Conservation (phyloP, 2,329 filamentous ascomycete genomes). For the Stemphylium beticola region DNA sequence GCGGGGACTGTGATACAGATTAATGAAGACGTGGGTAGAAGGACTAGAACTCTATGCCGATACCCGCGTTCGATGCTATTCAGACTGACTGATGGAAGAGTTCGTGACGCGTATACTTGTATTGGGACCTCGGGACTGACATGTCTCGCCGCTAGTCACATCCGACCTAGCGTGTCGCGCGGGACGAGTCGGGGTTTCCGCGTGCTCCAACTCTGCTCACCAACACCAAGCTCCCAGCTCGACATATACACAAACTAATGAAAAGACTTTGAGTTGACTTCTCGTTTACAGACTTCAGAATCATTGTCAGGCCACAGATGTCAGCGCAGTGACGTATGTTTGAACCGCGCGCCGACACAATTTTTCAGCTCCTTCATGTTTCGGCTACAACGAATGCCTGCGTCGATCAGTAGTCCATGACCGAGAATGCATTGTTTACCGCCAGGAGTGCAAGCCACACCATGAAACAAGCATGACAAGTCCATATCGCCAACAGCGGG, state of each 20-base stretch:
- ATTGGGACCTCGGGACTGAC: too few relatives aligned
- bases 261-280: neutral
- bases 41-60: neutral
- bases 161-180: too few relatives aligned
- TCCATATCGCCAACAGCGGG: conserved; percentile 6
- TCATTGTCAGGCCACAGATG: too few relatives aligned
- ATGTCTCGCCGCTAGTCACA: too few relatives aligned
- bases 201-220: too few relatives aligned
- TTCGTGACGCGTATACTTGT: too few relatives aligned
- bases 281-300: neutral
- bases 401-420: conserved; percentile 23
- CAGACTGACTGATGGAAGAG: too few relatives aligned
- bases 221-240: too few relatives aligned
- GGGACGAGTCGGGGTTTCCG: too few relatives aligned
- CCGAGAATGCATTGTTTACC: conserved; percentile 11
- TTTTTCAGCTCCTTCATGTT: conserved; percentile 17
- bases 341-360: neutral
- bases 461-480: conserved; percentile 20
- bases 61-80: neutral
- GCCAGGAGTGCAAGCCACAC: conserved; percentile 7
- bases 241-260: too few relatives aligned
- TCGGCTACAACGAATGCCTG: conserved; percentile 23
- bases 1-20: neutral
- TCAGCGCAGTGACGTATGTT: neutral
- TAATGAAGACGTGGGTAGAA: neutral